A percentile compares a stretch with the other conserved stretches of the same genome.
phyloP scores from a whole-genome alignment of 495 filamentous ascomycete genomes.

The Pyrenopolyporus hunteri region DNA sequence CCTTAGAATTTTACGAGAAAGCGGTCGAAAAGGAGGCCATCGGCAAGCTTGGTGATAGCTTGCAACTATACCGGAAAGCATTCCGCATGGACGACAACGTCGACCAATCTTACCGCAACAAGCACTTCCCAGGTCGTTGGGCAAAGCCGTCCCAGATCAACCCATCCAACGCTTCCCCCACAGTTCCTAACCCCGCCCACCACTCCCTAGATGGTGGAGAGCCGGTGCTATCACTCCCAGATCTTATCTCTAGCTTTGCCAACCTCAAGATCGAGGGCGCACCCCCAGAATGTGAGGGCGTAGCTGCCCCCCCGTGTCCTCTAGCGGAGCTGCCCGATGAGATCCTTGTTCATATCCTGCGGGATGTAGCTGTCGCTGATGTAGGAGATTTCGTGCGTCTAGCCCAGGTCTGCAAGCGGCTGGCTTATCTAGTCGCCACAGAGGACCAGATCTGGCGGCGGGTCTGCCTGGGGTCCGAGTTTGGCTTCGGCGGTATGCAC shows the following conservation, averaged over 20 bases:
- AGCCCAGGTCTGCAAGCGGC: conserved; percentile 80
- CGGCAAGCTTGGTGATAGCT: conserved; percentile 87
- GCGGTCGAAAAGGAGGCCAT: conserved; percentile 87
- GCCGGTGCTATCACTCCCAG: conserved; percentile 57
- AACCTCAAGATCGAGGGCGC: conserved; percentile 63
- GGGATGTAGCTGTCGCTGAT: conserved; percentile 74
- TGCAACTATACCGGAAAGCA: conserved; percentile 87
- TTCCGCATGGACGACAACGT: conserved; percentile 86
- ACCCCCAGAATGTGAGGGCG: conserved; percentile 64
- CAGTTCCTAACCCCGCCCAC: conserved; percentile 61
- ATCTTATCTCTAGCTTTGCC: conserved; percentile 79
- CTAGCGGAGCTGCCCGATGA: conserved; percentile 81
- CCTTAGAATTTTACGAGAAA: conserved; percentile 90
- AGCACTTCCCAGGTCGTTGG: conserved; percentile 77
- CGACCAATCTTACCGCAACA: conserved; percentile 84
- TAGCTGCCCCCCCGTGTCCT: conserved; percentile 74
- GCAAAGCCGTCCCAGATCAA: conserved; percentile 49
- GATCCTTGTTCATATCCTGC: conserved; percentile 75
- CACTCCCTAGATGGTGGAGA: conserved; percentile 60
- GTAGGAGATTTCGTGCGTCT: conserved; percentile 79
- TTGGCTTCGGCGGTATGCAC: conserved; percentile 85
- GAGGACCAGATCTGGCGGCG: conserved; percentile 92
- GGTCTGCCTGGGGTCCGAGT: conserved; percentile 69
- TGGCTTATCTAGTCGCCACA: conserved; percentile 82
- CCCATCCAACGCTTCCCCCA: conserved; percentile 58